phyloP scores from a whole-genome alignment of 768 basidiomycete genomes.

The Pisolithus tinctorius region DNA sequence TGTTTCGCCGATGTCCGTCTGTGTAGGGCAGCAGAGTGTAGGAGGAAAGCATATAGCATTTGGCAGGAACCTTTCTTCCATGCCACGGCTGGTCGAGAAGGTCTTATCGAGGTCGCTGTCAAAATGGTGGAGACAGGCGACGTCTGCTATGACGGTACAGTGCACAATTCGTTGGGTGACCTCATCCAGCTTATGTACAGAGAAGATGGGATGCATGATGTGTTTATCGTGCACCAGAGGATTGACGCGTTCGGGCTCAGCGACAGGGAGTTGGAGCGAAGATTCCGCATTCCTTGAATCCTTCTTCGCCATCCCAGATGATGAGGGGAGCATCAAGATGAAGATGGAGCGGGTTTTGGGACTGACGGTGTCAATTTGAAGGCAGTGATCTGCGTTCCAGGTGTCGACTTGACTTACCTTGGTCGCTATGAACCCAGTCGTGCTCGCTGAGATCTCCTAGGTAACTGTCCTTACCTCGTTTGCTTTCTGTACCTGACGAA shows the following conservation, averaged over 20 bases:
- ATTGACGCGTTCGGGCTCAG: conserved; percentile 84
- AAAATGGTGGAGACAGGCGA: conserved; percentile 20
- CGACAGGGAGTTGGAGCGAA: conserved; percentile 78
- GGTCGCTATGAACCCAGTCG: too few relatives aligned
- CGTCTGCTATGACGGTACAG: conserved; percentile 96
- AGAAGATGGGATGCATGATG: conserved; percentile 98
- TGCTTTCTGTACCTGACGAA: too few relatives aligned
- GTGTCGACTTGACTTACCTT: too few relatives aligned
- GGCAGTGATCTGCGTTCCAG: too few relatives aligned
- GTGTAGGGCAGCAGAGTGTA: conserved; percentile 97
- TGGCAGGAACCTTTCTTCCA: conserved; percentile 99
- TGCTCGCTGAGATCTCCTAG: too few relatives aligned
- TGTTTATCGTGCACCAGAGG: conserved; percentile 92
- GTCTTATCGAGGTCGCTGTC: too few relatives aligned
- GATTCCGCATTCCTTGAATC: conserved; percentile 46
- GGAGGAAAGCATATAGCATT: conserved; percentile 98
- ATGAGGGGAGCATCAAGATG: too few relatives aligned
- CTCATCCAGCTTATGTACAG: conserved; percentile 95
- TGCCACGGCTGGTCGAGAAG: conserved; percentile 73
- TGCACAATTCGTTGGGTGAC: conserved; percentile 94
- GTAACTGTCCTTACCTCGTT: too few relatives aligned
- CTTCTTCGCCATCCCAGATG: too few relatives aligned
- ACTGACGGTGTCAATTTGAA: too few relatives aligned
- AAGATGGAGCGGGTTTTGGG: too few relatives aligned
- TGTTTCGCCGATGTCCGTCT: conserved; percentile 66